Evolutionary conservation across 352 stramenopile species (phyloP).

Genomic region (Globisporangium irregulare): DNA sequence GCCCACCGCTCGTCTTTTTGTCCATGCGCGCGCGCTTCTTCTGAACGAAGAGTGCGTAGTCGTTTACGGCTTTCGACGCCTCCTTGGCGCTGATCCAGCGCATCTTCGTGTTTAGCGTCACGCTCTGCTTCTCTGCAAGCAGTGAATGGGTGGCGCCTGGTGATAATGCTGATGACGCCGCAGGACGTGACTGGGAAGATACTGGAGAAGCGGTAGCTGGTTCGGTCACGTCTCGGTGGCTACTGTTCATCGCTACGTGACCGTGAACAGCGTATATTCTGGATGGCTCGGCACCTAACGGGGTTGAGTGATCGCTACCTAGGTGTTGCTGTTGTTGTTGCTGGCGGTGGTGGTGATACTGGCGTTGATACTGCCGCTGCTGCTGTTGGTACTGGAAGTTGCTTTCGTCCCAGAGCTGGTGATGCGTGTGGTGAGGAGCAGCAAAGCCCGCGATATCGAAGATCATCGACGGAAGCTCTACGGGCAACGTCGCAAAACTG

Average conservation of each 20-base stretch:
- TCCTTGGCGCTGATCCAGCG: constrained; percentile 80
- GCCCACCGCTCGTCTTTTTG: constrained; percentile 78
- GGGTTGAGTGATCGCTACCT: background rate
- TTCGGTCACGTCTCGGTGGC: background rate
- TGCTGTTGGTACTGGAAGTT: background rate
- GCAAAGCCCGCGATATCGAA: constrained; percentile 3
- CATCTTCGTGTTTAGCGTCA: constrained; percentile 45
- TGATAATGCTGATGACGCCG: background rate
- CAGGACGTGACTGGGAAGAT: background rate
- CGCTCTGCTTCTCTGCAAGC: constrained; percentile 8
- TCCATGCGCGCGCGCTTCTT: constrained; percentile 76
- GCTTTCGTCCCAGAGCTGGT: background rate
- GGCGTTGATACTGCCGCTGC: background rate
- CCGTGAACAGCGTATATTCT: background rate
- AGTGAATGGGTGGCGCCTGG: background rate
- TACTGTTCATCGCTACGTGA: background rate
- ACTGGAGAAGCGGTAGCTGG: background rate
- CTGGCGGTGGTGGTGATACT: background rate
- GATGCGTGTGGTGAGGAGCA: background rate
- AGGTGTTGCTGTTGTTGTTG: background rate
- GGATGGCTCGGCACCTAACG: background rate
- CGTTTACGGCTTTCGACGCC: constrained; percentile 71
- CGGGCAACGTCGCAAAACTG: background rate
- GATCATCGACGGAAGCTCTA: background rate
- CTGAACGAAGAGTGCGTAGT: constrained; percentile 76